Percentiles rank a stretch among this genome's conserved stretches.
phyloP scores from a whole-genome alignment of 1,139 yeast genomes.

The Kodamaea sp. region DNA sequence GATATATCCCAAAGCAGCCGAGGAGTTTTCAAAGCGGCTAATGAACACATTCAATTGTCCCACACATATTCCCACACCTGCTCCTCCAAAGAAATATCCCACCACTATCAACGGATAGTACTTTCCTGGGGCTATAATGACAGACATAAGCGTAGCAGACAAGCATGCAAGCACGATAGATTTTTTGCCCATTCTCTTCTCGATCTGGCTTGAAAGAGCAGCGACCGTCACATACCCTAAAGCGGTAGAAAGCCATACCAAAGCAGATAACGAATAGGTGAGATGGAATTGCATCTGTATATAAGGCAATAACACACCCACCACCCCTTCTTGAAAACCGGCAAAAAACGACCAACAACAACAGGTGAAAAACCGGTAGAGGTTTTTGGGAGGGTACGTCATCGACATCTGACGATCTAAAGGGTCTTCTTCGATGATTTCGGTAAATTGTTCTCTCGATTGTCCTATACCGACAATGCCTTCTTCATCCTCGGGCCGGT shows the following conservation, averaged over 20 bases:
- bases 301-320: slow-evolving; percentile 45
- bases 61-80: slow-evolving; percentile 18
- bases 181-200: slow-evolving; percentile 39
- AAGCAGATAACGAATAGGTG: slow-evolving; percentile 43
- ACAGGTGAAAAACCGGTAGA: slow-evolving; percentile 39
- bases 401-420: slow-evolving; percentile 19
- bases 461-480: no score
- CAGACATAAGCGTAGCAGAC: slow-evolving; percentile 37
- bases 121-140: slow-evolving; percentile 35
- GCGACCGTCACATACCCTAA: slow-evolving; percentile 43
- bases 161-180: slow-evolving; percentile 36
- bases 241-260: slow-evolving; percentile 47
- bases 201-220: slow-evolving; percentile 30
- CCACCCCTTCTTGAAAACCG: slow-evolving; percentile 40
- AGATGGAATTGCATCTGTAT: slow-evolving; percentile 41
- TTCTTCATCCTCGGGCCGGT: no score
- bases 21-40: slow-evolving; percentile 17
- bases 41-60: slow-evolving; percentile 19
- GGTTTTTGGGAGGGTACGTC: slow-evolving; percentile 42
- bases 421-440: no score
- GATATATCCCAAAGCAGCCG: slow-evolving; percentile 17
- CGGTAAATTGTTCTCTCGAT: no score
- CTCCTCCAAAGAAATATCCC: slow-evolving; percentile 20
- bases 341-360: slow-evolving; percentile 37
- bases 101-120: slow-evolving; percentile 20